These are phyloP conservation scores for Xylariales sp. DNA, from an alignment of 2,329 filamentous ascomycete genomes.

Conservation along the genomic window DNA sequence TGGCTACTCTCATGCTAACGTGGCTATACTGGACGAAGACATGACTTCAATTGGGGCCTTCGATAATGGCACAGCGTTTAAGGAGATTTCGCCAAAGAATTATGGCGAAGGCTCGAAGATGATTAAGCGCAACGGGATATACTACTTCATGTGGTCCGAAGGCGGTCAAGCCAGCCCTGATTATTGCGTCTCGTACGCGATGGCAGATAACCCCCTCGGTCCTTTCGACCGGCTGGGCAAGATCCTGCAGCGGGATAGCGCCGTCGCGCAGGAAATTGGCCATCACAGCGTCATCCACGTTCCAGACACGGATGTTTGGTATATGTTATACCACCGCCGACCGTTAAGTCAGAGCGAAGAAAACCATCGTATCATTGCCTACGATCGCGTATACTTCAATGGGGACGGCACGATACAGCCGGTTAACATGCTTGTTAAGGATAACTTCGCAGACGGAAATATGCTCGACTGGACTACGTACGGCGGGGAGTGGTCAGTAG, in stretches of 20 bases:
- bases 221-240: constrained; percentile 55
- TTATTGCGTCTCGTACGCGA: constrained; percentile 58
- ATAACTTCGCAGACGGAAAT: constrained; percentile 56
- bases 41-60: constrained; percentile 56
- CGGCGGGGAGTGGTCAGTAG: constrained; percentile 45
- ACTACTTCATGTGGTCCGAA: constrained; percentile 59
- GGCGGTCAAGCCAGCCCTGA: constrained; percentile 58
- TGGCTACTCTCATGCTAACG: constrained; percentile 55
- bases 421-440: constrained; percentile 58
- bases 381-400: constrained; percentile 61
- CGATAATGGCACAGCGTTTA: constrained; percentile 53
- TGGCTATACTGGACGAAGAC: constrained; percentile 56
- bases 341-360: constrained; percentile 56
- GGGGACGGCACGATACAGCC: constrained; percentile 55
- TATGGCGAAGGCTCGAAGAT: constrained; percentile 58
- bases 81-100: constrained; percentile 59
- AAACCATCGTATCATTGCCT: constrained; percentile 59
- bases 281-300: constrained; percentile 56
- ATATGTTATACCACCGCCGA: constrained; percentile 60
- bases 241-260: constrained; percentile 52
- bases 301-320: constrained; percentile 54
- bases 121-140: constrained; percentile 54
- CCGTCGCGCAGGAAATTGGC: constrained; percentile 53
- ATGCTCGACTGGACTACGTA: constrained; percentile 53
- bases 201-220: constrained; percentile 53